Base-by-base conservation (phyloP, 345 rosid species). In the Pseudoturritis turrita region DNA sequence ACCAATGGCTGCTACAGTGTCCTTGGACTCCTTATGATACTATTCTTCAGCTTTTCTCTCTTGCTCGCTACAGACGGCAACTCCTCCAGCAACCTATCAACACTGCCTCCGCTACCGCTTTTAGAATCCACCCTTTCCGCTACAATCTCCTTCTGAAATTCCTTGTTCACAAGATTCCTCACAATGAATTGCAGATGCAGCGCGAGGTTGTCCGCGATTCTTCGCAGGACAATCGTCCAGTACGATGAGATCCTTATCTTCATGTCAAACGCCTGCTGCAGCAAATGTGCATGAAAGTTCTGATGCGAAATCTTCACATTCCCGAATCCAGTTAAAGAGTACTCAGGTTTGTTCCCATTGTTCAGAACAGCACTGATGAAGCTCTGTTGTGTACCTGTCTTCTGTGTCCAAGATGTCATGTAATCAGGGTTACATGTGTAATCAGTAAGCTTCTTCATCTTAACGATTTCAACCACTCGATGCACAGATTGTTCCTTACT, bases 151-250 rank as follows among this genome's bases (percentile, higher is more conserved):
- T 39, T 45, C 40, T 76, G 71, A 9, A 76, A 29, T 0, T 76
- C 61, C 1, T 25, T 68, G 11, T 56, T 10, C 19, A 77, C 78
- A 1, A 80, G 55, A 37, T 76, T 64, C 4, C 6, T 63, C 11
- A 73, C 11, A 2, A 62, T 0, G 2, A 67, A 40, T 12, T 73
- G 83, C 23, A 80, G 33, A 44, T 80, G 55, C 18, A 80, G 56
- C 0, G 79, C 79, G 28, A 80, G 60, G 7, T 13, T 50, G 18
- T 80, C 83, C 15, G 70, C 76, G 10, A 77, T 17, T 65, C 83
- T 77, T 37, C 54, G 50, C 37, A 51, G 0, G 1, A 72, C 80
- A 5, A 77, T 68, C 23, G 44, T 53, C 83, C 81, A 80, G 9
- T 80, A 80, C 0, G 79, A 70, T 13, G 35, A 7, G 21, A 73